These are phyloP conservation scores for Salmacisia buchloeana DNA, from an alignment of 1,284 basidiomycete genomes.

Conservation along the genomic window DNA sequence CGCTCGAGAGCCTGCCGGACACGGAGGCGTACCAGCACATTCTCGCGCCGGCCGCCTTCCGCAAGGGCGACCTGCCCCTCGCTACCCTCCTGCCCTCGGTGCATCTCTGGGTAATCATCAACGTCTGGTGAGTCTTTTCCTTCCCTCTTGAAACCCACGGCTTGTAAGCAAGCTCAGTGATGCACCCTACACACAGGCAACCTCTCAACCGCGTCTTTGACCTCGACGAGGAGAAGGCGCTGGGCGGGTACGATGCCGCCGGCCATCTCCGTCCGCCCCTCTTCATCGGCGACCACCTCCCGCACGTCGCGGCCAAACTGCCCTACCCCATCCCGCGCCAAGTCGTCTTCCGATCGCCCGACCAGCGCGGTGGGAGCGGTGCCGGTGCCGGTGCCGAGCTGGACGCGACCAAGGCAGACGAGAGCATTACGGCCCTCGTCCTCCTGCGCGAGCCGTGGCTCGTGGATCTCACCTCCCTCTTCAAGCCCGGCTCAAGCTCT, in stretches of 20 bases:
- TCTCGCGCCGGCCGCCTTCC: constrained; percentile 13
- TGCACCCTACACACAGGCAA: not conserved
- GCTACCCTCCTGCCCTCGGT: constrained; percentile 16
- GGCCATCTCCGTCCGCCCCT: constrained; percentile 5
- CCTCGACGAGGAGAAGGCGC: constrained; percentile 12
- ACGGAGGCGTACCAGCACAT: constrained; percentile 13
- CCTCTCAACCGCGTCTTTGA: constrained; percentile 7
- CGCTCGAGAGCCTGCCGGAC: constrained; percentile 5
- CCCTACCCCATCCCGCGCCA: constrained; percentile 12
- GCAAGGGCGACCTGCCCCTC: constrained; percentile 13
- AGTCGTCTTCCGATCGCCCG: constrained; percentile 11
- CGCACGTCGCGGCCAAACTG: not conserved
- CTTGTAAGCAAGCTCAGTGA: not conserved
- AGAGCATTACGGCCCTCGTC: constrained; percentile 12
- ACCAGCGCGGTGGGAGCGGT: no score
- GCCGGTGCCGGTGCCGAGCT: no score
- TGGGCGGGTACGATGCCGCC: constrained; percentile 8
- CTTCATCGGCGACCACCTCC: constrained; percentile 14
- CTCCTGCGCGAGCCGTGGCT: constrained; percentile 13
- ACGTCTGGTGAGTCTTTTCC: constrained; percentile 14
- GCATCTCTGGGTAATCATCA: constrained; percentile 15
- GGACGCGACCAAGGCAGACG: no score
- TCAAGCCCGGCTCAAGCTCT: not conserved
- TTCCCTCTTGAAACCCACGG: not conserved
- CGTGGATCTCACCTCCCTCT: constrained; percentile 7